Evolutionary conservation across 257 asterid genomes (phyloP).

Genomic region (Solanum dulcamara): DNA sequence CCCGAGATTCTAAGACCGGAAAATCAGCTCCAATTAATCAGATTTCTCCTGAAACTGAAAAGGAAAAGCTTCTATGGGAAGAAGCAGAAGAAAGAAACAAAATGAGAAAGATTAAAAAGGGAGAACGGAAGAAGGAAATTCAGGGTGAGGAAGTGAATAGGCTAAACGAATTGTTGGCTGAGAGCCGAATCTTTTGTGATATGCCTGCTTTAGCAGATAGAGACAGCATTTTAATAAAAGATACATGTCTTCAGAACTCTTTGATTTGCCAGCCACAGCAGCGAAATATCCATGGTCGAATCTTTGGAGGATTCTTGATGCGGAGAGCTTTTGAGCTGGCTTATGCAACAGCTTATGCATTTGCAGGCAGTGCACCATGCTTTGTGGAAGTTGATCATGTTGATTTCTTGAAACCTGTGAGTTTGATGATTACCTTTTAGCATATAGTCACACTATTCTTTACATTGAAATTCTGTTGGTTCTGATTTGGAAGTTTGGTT

Average conservation of each 20-base stretch:
- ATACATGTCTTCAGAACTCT: conserved; percentile 82
- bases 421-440: conserved; percentile 12
- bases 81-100: conserved; percentile 84
- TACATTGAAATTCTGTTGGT: neutral
- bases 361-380: conserved; percentile 75
- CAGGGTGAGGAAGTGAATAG: conserved; percentile 37
- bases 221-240: conserved; percentile 70
- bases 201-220: conserved; percentile 93
- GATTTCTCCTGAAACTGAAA: conserved; percentile 61
- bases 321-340: conserved; percentile 84
- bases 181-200: conserved; percentile 73
- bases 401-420: conserved; percentile 81
- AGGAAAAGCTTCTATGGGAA: conserved; percentile 54
- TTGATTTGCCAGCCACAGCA: conserved; percentile 93
- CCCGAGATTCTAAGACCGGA: conserved; percentile 77
- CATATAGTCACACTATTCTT: neutral
- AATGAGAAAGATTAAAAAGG: conserved; percentile 46
- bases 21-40: conserved; percentile 75
- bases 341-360: conserved; percentile 71
- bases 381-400: conserved; percentile 90
- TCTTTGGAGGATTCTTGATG: conserved; percentile 92
- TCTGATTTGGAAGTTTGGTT: neutral
- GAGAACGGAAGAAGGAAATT: conserved; percentile 40
- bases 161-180: conserved; percentile 48
- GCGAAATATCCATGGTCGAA: conserved; percentile 83